Evolutionary conservation across 2,329 filamentous ascomycete genomes (phyloP).

Genomic region (Escovopsis sp.): DNA sequence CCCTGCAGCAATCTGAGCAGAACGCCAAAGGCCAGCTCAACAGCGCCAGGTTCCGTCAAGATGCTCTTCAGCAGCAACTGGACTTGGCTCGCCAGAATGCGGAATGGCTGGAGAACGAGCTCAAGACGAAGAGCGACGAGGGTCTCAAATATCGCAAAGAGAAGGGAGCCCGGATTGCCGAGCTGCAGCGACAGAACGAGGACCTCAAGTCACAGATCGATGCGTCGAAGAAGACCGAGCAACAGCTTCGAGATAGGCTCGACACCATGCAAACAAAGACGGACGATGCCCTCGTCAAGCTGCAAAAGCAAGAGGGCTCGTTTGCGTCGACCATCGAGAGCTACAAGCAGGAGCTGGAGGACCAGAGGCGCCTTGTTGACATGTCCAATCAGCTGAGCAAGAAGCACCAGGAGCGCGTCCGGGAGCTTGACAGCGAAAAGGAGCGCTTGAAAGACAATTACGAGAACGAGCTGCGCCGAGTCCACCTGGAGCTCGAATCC

Average conservation of each 20-base stretch:
- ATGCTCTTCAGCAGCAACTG: conserved; percentile 78
- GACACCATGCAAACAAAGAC: conserved; percentile 75
- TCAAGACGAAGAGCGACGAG: conserved; percentile 80
- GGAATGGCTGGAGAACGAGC: conserved; percentile 83
- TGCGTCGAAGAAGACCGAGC: conserved; percentile 62
- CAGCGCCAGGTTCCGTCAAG: conserved; percentile 77
- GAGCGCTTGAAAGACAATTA: conserved; percentile 46
- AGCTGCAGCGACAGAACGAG: conserved; percentile 77
- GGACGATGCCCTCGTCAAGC: conserved; percentile 65
- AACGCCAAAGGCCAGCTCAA: conserved; percentile 64
- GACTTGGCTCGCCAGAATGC: conserved; percentile 78
- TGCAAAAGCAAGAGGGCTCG: conserved; percentile 75
- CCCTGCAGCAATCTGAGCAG: conserved; percentile 72
- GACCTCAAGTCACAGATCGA: conserved; percentile 68
- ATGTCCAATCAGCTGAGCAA: conserved; percentile 63
- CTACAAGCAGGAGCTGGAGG: conserved; percentile 75
- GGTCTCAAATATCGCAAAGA: conserved; percentile 86
- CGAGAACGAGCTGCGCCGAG: conserved; percentile 40
- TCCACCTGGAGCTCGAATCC: conserved; percentile 42
- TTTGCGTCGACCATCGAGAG: conserved; percentile 70
- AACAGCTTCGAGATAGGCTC: conserved; percentile 63
- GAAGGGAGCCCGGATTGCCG: conserved; percentile 76
- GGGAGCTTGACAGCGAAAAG: conserved; percentile 53
- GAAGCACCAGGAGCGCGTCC: conserved; percentile 53
- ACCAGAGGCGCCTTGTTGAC: conserved; percentile 64